Evolutionary conservation across 257 asterid genomes (phyloP).

Genomic region (Solanum paucissectum): DNA sequence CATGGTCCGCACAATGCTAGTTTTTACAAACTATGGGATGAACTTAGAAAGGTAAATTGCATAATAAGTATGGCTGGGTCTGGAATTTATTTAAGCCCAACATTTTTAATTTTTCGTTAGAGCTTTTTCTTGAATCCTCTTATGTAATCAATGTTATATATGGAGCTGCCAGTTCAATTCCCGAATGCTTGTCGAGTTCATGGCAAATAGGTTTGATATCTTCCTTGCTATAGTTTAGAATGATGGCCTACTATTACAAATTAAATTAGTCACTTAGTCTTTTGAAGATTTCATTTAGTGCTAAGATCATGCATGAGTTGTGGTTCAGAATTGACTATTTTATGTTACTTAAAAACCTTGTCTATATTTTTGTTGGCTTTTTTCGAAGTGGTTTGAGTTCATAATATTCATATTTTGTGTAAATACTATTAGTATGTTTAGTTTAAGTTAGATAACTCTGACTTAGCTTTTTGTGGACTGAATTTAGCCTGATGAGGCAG

Average conservation of each 20-base stretch:
- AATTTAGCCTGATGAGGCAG: neutral
- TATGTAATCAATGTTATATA: too few species aligned
- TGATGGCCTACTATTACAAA: neutral
- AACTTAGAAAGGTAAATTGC: slow-evolving; percentile 54
- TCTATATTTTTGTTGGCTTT: neutral
- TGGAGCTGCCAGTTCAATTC: too few species aligned
- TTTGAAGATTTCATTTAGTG: neutral
- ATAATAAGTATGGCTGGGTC: neutral
- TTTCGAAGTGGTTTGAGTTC: neutral
- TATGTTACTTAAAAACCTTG: neutral
- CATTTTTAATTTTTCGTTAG: neutral
- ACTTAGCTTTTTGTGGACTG: neutral
- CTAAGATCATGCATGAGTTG: neutral
- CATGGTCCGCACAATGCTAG: slow-evolving; percentile 83
- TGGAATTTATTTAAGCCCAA: neutral
- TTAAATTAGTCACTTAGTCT: neutral
- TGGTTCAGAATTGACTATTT: neutral
- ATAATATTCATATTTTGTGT: neutral
- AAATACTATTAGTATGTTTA: neutral
- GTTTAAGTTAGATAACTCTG: neutral
- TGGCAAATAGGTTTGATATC: too few species aligned
- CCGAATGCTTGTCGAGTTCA: too few species aligned
- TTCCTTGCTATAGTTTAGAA: neutral
- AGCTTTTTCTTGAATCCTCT: too few species aligned
- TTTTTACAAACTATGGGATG: slow-evolving; percentile 96